Percentiles rank a stretch among this genome's conserved stretches.
phyloP scores from a whole-genome alignment of 345 rosid species.

The Citrus trifoliata region DNA sequence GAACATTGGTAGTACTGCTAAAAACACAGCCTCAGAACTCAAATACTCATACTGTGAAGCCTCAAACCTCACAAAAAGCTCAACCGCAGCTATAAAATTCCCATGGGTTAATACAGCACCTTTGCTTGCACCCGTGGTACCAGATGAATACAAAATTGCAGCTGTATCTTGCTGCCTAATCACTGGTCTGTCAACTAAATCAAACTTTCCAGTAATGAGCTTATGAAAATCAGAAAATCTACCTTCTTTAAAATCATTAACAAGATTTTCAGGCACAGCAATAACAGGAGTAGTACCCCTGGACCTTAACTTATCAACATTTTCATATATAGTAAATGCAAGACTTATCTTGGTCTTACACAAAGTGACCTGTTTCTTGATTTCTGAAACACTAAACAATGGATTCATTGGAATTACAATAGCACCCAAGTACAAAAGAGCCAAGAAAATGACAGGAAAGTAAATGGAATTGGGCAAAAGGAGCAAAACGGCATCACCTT shows the following conservation, averaged over 20 bases:
- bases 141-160: constrained; percentile 77
- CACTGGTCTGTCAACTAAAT: constrained; percentile 24
- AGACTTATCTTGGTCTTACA: constrained; percentile 32
- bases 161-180: constrained; percentile 76
- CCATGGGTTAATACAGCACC: constrained; percentile 72
- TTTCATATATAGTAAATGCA: constrained; percentile 44
- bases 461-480: constrained; percentile 67
- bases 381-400: constrained; percentile 42
- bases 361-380: constrained; percentile 39
- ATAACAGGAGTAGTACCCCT: constrained; percentile 32
- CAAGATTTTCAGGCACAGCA: constrained; percentile 47
- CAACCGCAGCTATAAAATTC: constrained; percentile 63
- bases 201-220: constrained; percentile 29
- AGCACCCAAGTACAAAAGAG: constrained; percentile 57
- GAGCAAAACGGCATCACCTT: constrained; percentile 69
- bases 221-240: constrained; percentile 33
- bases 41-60: constrained; percentile 62
- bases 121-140: constrained; percentile 80
- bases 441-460: constrained; percentile 59
- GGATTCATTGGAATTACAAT: constrained; percentile 71
- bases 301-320: constrained; percentile 27
- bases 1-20: constrained; percentile 72
- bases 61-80: constrained; percentile 74
- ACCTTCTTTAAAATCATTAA: constrained; percentile 14
- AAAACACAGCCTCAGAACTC: constrained; percentile 46